Evolutionary conservation across 1,284 basidiomycete species (phyloP), one percentile per base, ranked within the genome.

Genomic region (Vanrija sp.): DNA sequence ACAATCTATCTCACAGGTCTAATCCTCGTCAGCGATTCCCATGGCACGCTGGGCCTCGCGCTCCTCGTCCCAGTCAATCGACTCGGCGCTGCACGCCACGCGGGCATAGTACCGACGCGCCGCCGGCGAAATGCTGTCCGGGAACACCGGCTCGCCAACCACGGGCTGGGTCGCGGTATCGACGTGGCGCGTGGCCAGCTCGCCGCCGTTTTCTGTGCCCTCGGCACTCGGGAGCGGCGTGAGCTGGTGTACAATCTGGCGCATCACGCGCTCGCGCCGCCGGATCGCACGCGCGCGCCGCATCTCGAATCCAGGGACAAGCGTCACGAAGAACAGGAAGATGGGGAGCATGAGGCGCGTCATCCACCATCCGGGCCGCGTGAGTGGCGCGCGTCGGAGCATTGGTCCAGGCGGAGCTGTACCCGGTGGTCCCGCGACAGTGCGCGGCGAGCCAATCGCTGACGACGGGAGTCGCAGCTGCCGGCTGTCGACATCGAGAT

Each of bases 41-140:
- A 73, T 61, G 5, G 66, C 69, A 46, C 66, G 51, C 63, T 73
- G 69, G 15, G 70, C 69, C 40, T 69, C 73, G 26, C 73, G 51
- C 63, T 74, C 74, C 56, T 74, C 74, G 39, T 75, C 73, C 73
- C 73, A 75, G 60, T 75, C 73, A 26, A 75, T 73, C 26, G 66
- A 64, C 54, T 74, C 72, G 1, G 66, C 62, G 5, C 65, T 49
- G 8, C 49, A 55, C 26, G 67, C 55, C 4, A 73, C 68, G 15
- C 72, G 51, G 5, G 56, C 46, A 49, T 72, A 75, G 51, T 75
- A 75, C 39, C 51, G 50, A 38, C 60, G 59, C n/a, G 68, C 72
- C 2, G 34, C 26, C 2, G 45, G 52, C 19, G 61, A 61, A 38
- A 75, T 42, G 15, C 66, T 63, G 14, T 63, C 58, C 0, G 73